Evolutionary conservation across 306 rosid genomes (phyloP).

Genomic region (Delonix regia): DNA sequence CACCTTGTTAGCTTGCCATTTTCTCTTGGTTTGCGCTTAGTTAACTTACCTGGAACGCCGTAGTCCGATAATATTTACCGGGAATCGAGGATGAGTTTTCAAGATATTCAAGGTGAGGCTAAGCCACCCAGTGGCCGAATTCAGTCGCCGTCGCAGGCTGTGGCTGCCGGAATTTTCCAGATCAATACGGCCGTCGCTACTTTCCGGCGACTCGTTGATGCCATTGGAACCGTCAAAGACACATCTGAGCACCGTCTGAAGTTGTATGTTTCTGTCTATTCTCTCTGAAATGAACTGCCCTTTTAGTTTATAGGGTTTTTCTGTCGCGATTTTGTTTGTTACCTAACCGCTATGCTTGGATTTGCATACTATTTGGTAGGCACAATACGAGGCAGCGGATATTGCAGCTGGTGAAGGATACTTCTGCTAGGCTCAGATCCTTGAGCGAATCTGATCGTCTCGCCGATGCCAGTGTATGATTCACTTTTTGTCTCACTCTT

Average conservation of each 20-base stretch:
- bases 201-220: slow-evolving; percentile 76
- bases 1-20: background rate
- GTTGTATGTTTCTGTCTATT: slow-evolving; percentile 50
- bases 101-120: slow-evolving; percentile 13
- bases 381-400: slow-evolving; percentile 71
- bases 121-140: background rate
- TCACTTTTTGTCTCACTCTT: background rate
- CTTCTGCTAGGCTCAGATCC: slow-evolving; percentile 73
- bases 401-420: slow-evolving; percentile 70
- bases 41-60: background rate
- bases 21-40: background rate
- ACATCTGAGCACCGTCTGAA: slow-evolving; percentile 74
- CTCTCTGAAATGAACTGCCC: background rate
- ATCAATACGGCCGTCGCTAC: slow-evolving; percentile 75
- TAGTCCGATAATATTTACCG: background rate
- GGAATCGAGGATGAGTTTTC: slow-evolving; percentile 26
- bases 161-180: slow-evolving; percentile 82
- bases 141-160: slow-evolving; percentile 57
- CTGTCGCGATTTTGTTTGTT: background rate
- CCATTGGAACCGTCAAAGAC: slow-evolving; percentile 72
- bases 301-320: background rate
- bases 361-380: slow-evolving; percentile 38
- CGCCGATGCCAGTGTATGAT: slow-evolving; percentile 44
- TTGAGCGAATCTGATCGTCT: slow-evolving; percentile 56
- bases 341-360: background rate